phyloP scores from a whole-genome alignment of 148 eudicot genomes.

The Gaultheria prostrata region DNA sequence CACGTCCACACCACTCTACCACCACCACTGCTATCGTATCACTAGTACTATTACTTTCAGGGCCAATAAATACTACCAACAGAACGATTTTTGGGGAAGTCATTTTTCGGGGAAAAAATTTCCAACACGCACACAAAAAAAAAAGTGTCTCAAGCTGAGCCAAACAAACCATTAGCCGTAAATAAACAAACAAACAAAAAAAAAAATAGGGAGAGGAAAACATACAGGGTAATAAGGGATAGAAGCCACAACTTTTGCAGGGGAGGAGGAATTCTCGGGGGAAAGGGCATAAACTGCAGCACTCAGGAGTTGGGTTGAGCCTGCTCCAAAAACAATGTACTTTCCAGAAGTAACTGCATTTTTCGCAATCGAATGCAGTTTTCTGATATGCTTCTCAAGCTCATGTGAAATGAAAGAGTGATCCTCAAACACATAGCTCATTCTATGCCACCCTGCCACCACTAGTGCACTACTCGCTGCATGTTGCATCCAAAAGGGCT shows the following conservation, averaged over 20 bases:
- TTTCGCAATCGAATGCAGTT: constrained; percentile 43
- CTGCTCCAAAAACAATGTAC: constrained; percentile 54
- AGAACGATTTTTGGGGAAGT: neutral
- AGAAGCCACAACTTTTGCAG: constrained; percentile 49
- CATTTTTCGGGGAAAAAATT: neutral
- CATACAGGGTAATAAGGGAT: constrained; percentile 54
- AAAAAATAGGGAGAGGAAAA: neutral
- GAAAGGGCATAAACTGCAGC: constrained; percentile 78
- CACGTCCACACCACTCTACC: too few relatives aligned
- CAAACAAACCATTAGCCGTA: neutral
- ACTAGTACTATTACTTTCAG: too few relatives aligned
- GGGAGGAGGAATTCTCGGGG: constrained; percentile 26
- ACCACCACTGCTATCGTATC: too few relatives aligned
- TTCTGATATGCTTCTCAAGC: constrained; percentile 44
- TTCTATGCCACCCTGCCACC: constrained; percentile 70
- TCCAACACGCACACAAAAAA: neutral
- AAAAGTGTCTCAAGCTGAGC: neutral
- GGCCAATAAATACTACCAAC: too few relatives aligned
- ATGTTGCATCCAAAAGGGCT: constrained; percentile 16
- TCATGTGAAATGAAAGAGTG: constrained; percentile 29
- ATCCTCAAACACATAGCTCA: constrained; percentile 45
- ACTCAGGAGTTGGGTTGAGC: constrained; percentile 58
- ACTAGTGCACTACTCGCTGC: constrained; percentile 55
- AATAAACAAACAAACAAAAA: neutral
- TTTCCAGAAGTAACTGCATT: constrained; percentile 58